phyloP scores from a whole-genome alignment of 164 flowering plant species.

The Sextonia rubra region DNA sequence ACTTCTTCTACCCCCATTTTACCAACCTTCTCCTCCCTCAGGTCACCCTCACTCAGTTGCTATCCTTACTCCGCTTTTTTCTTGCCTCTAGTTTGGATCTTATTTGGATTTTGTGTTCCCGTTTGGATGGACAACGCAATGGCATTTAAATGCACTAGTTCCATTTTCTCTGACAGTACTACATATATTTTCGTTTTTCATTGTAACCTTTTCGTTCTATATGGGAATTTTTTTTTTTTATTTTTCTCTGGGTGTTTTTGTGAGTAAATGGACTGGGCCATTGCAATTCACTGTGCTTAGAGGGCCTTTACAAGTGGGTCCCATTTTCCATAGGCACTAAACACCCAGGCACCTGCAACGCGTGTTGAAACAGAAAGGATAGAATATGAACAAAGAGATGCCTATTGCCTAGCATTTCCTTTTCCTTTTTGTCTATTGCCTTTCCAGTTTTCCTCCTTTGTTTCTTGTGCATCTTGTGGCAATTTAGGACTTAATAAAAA shows the following conservation, averaged over 20 bases:
- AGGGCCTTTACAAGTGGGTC: neutral
- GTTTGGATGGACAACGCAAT: constrained; percentile 1
- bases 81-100: constrained; percentile 15
- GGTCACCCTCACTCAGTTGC: constrained; percentile 15
- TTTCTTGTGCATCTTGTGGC: no score
- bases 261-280: constrained; percentile 2
- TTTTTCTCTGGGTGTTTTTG: neutral
- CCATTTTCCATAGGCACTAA: neutral
- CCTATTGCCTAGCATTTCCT: no score
- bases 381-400: neutral
- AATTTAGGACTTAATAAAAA: no score
- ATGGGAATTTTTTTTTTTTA: neutral
- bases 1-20: neutral
- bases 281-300: neutral
- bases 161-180: neutral
- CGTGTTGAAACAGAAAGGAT: neutral
- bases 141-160: constrained; percentile 2
- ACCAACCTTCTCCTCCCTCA: constrained; percentile 1
- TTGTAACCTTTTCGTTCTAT: constrained; percentile 1
- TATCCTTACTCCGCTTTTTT: constrained; percentile 9
- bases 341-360: neutral
- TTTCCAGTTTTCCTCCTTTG: neutral
- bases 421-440: neutral
- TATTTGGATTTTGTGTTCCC: constrained; percentile 17
- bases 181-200: no score